A percentile compares a stretch with the other conserved stretches of the same genome.
phyloP scores from a whole-genome alignment of 2,329 filamentous ascomycete species.

The Cytospora mali region DNA sequence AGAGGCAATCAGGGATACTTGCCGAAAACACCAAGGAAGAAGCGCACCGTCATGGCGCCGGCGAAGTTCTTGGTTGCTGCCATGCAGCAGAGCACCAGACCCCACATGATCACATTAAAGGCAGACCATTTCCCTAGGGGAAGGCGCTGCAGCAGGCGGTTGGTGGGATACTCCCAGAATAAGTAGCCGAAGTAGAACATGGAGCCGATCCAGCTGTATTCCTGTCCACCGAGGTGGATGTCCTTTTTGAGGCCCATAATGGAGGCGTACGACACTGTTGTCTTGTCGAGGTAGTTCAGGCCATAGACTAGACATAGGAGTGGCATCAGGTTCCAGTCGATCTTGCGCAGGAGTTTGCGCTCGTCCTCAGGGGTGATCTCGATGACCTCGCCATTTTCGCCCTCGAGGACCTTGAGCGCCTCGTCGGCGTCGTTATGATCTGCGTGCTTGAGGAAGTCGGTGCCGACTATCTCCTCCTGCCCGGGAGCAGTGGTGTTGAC shows the following conservation, averaged over 20 bases:
- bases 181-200: conserved; percentile 46
- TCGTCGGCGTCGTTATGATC: conserved; percentile 46
- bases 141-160: conserved; percentile 63
- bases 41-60: conserved; percentile 65
- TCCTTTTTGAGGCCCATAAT: conserved; percentile 56
- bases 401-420: conserved; percentile 44
- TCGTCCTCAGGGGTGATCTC: conserved; percentile 44
- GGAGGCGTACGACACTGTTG: conserved; percentile 50
- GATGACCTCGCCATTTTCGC: conserved; percentile 39
- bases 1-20: neutral
- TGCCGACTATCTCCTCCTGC: conserved; percentile 16
- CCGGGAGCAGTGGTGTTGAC: neutral
- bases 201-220: conserved; percentile 57
- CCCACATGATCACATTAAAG: conserved; percentile 67
- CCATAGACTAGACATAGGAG: conserved; percentile 61
- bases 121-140: conserved; percentile 69
- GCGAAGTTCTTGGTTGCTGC: conserved; percentile 63
- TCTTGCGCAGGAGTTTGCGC: conserved; percentile 46
- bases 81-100: conserved; percentile 58
- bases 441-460: conserved; percentile 38
- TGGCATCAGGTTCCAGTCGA: conserved; percentile 50
- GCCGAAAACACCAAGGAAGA: conserved; percentile 70
- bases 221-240: conserved; percentile 63
- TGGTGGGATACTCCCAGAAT: conserved; percentile 68
- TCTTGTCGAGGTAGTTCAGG: conserved; percentile 57